A percentile compares a stretch with the other conserved stretches of the same genome.
These are phyloP conservation scores for Vigna unguiculata DNA, from an alignment of 306 rosid species.

Conservation along the genomic window DNA sequence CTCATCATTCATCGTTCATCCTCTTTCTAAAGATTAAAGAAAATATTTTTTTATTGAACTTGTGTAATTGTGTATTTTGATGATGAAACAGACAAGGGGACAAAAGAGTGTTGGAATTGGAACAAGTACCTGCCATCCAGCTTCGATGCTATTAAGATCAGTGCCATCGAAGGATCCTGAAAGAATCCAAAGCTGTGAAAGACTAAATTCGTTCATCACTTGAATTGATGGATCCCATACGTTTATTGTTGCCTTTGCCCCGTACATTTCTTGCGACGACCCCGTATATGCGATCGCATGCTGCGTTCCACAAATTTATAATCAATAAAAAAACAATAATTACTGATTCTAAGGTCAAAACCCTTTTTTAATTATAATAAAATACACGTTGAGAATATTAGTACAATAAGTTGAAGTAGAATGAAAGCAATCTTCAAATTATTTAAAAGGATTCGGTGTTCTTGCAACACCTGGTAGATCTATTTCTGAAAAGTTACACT, in stretches of 20 bases:
- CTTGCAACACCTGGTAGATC: slow-evolving; percentile 2
- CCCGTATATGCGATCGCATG: slow-evolving; percentile 93
- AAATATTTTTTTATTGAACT: background rate
- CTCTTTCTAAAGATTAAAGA: background rate
- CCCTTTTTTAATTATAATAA: background rate
- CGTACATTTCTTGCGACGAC: slow-evolving; percentile 70
- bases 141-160: slow-evolving; percentile 98
- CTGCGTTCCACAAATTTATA: slow-evolving; percentile 37
- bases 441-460: slow-evolving; percentile 24
- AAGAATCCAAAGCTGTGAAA: slow-evolving; percentile 89
- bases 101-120: background rate
- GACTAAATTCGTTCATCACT: slow-evolving; percentile 85
- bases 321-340: background rate
- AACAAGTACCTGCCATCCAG: slow-evolving; percentile 96
- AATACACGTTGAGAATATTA: slow-evolving; percentile 10
- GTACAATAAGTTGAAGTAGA: slow-evolving; percentile 10
- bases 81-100: background rate
- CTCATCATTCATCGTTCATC: background rate
- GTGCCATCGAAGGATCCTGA: slow-evolving; percentile 95
- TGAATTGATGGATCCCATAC: slow-evolving; percentile 90
- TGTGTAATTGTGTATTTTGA: background rate
- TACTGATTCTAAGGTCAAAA: background rate
- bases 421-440: slow-evolving; percentile 21
- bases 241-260: slow-evolving; percentile 89
- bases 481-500: background rate